Evolutionary conservation across 208 protist species (phyloP).

Genomic region (Endotrypanum monterogeii): DNA sequence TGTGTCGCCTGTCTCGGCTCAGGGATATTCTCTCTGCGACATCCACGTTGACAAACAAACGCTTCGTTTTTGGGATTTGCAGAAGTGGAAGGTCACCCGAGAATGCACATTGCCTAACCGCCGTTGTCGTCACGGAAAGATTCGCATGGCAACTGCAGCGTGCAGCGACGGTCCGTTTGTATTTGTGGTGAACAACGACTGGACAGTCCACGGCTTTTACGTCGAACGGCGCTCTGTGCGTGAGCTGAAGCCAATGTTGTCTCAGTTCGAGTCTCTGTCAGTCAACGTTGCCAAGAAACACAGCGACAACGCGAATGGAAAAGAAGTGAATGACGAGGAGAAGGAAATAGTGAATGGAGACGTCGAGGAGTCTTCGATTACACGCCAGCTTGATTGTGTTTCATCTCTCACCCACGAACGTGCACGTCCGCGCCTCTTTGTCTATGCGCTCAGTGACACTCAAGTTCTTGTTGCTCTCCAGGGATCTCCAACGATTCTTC

Average conservation of each 20-base stretch:
- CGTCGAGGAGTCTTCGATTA: not conserved
- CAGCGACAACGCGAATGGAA: not conserved
- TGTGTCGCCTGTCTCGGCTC: conserved; percentile 6
- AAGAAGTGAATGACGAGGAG: not conserved
- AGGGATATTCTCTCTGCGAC: conserved; percentile 17
- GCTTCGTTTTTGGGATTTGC: conserved; percentile 64
- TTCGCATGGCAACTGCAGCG: conserved; percentile 19
- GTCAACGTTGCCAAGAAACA: not conserved
- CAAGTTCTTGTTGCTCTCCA: conserved; percentile 39
- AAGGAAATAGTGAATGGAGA: not conserved
- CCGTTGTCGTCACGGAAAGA: conserved; percentile 32
- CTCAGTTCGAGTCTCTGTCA: conserved; percentile 39
- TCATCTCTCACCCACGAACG: not conserved
- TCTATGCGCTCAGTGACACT: conserved; percentile 19
- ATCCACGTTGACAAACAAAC: conserved; percentile 6
- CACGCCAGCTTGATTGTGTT: not conserved
- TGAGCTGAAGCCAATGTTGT: conserved; percentile 50
- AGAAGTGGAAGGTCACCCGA: conserved; percentile 42
- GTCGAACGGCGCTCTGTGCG: conserved; percentile 38
- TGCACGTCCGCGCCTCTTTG: conserved; percentile 10
- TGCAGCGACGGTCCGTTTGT: conserved; percentile 63
- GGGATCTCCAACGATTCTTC: conserved; percentile 27
- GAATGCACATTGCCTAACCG: conserved; percentile 40
- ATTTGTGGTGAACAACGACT: conserved; percentile 70
- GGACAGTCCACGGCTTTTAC: conserved; percentile 64